Percentiles rank a stretch among this genome's conserved stretches.
Evolutionary conservation across 345 rosid genomes (phyloP).

Genomic region (Brassica nigra): DNA sequence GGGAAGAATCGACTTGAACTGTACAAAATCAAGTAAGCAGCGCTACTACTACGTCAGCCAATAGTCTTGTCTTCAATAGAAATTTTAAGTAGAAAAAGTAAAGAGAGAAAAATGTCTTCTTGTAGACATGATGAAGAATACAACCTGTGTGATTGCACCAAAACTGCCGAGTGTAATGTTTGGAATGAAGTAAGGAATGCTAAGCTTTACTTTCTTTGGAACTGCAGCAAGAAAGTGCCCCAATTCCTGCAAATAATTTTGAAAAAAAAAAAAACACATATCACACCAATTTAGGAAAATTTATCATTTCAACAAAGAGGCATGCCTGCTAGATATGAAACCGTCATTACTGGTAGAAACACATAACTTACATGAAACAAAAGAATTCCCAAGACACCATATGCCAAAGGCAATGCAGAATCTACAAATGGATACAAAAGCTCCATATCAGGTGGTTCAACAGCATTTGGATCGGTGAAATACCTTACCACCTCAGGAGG

Average conservation of each 20-base stretch:
- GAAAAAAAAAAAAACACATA: not conserved
- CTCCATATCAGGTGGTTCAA: constrained; percentile 90
- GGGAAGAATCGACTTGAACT: constrained; percentile 95
- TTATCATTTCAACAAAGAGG: constrained; percentile 17
- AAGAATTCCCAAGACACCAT: constrained; percentile 86
- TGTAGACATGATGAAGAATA: not conserved
- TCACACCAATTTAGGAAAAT: not conserved
- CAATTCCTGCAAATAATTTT: constrained; percentile 60
- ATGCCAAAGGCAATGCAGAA: constrained; percentile 87
- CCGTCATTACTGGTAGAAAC: not conserved
- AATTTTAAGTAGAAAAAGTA: not conserved
- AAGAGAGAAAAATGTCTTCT: not conserved
- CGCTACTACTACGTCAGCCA: not conserved
- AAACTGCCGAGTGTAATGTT: constrained; percentile 97
- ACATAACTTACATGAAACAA: constrained; percentile 74
- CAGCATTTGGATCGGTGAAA: constrained; percentile 90
- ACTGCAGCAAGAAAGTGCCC: constrained; percentile 90
- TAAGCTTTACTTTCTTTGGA: constrained; percentile 87
- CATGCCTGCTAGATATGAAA: constrained; percentile 2
- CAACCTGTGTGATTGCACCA: constrained; percentile 96
- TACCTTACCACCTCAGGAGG: constrained; percentile 92
- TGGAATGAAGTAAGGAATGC: constrained; percentile 93
- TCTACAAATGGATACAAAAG: constrained; percentile 86
- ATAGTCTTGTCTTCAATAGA: not conserved
- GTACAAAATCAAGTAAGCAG: constrained; percentile 34